Evolutionary conservation across 805 yeast species (phyloP).

Genomic region (Candida ficus): DNA sequence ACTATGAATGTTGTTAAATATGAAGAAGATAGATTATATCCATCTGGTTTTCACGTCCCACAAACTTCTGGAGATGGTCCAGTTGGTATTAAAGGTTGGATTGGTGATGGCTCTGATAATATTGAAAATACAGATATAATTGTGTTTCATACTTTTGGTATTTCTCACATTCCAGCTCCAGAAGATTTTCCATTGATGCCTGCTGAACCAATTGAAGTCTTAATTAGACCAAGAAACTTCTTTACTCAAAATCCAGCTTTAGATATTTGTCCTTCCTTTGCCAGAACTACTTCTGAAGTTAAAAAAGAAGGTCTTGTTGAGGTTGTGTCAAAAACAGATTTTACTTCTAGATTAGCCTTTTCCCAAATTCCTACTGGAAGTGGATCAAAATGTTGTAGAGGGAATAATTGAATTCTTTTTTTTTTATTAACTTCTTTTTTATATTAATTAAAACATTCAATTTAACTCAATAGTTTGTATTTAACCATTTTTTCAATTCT

Average conservation of each 20-base stretch:
- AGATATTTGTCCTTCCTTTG: conserved; percentile 65
- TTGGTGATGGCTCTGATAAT: conserved; percentile 52
- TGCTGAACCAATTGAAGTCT: conserved; percentile 70
- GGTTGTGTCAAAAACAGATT: conserved; percentile 40
- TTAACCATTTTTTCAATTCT: too few relatives aligned
- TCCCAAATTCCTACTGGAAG: conserved; percentile 16
- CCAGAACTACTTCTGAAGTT: conserved; percentile 40
- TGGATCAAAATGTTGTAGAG: conserved; percentile 19
- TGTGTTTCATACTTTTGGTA: conserved; percentile 77
- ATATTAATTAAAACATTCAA: too few relatives aligned
- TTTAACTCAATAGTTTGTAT: too few relatives aligned
- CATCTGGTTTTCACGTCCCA: conserved; percentile 76
- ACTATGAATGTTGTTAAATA: conserved; percentile 67
- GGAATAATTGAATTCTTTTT: background rate
- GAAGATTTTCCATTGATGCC: conserved; percentile 92
- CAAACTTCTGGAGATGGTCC: conserved; percentile 70
- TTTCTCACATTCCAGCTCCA: conserved; percentile 83
- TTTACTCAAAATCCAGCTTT: conserved; percentile 73
- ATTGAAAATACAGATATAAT: conserved; percentile 68
- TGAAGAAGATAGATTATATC: conserved; percentile 67
- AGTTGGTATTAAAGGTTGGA: conserved; percentile 64
- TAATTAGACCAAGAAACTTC: conserved; percentile 75
- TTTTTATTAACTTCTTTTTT: too few relatives aligned
- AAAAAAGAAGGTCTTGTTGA: conserved; percentile 32
- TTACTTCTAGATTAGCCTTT: conserved; percentile 49